Percentiles rank a stretch among this genome's conserved stretches.
These are phyloP conservation scores for Rhodomyrtus tomentosa DNA, from an alignment of 345 rosid genomes.

Conservation along the genomic window DNA sequence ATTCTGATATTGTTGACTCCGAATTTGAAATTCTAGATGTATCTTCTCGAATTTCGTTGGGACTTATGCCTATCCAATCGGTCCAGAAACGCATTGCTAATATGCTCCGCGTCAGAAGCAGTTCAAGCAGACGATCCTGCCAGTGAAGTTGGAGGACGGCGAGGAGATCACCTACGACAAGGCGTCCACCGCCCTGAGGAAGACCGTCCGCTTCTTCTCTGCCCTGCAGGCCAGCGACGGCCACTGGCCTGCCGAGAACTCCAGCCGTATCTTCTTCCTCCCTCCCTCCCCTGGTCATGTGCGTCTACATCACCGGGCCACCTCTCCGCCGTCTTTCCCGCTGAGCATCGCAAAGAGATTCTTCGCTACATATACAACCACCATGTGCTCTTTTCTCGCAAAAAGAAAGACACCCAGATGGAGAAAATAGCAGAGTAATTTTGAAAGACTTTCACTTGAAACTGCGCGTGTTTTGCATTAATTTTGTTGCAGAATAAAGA, in stretches of 20 bases:
- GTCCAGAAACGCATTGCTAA: no score
- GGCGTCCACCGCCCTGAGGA: constrained; percentile 9
- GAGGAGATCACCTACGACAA: constrained; percentile 15
- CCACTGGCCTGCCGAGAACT: constrained; percentile 30
- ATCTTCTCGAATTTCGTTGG: no score
- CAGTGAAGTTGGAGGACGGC: constrained; percentile 9
- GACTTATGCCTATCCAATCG: no score
- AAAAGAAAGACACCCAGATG: background rate
- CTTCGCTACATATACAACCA: constrained; percentile 21
- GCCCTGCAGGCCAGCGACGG: constrained; percentile 26
- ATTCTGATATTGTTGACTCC: no score
- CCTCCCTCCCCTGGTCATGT: constrained; percentile 22
- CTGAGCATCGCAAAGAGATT: constrained; percentile 18
- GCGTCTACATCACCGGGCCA: constrained; percentile 24
- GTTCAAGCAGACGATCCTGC: constrained; percentile 13
- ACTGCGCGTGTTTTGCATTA: background rate
- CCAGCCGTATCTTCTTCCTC: constrained; percentile 21
- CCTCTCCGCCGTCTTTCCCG: constrained; percentile 12
- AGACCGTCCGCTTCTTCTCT: constrained; percentile 17
- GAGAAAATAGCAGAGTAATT: background rate
- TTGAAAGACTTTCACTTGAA: background rate
- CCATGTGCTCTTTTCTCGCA: background rate
- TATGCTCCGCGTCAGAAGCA: no score
- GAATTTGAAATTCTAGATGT: no score
- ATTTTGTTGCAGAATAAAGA: constrained; percentile 9